Evolutionary conservation across 2,329 filamentous ascomycete genomes (phyloP).

Genomic region (Fusarium pseudocircinatum): DNA sequence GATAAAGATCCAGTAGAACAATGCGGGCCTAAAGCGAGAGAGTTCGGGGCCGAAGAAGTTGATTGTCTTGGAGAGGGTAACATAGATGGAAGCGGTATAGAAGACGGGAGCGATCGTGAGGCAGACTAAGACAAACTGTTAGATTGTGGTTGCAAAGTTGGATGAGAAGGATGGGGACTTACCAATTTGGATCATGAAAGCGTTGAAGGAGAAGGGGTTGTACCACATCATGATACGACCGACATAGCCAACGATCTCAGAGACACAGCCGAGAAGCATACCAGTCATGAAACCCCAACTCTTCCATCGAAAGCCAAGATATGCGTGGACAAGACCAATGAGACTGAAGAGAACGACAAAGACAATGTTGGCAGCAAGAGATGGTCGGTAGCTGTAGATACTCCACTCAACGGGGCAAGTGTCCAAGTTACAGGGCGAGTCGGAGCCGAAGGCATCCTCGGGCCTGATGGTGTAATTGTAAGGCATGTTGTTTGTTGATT

Average conservation of each 20-base stretch:
- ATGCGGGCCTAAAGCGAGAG: constrained; percentile 55
- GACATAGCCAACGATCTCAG: constrained; percentile 70
- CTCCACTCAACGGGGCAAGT: constrained; percentile 57
- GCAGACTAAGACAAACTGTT: constrained; percentile 52
- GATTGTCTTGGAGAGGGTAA: constrained; percentile 62
- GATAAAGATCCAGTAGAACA: constrained; percentile 61
- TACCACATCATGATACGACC: constrained; percentile 66
- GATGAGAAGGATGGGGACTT: constrained; percentile 29
- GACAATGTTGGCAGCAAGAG: constrained; percentile 61
- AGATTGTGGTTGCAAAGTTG: neutral
- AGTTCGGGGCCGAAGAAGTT: constrained; percentile 52
- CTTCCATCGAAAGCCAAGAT: constrained; percentile 58
- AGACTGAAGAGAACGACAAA: constrained; percentile 62
- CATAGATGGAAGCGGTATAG: constrained; percentile 72
- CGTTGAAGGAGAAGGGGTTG: constrained; percentile 67
- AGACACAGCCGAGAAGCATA: constrained; percentile 65
- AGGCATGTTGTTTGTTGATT: constrained; percentile 33
- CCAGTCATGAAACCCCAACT: constrained; percentile 59
- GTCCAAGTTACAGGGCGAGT: constrained; percentile 59
- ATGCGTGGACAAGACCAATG: constrained; percentile 52
- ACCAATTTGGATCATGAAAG: constrained; percentile 74
- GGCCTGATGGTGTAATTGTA: constrained; percentile 32
- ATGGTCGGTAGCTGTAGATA: constrained; percentile 65
- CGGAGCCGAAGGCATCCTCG: constrained; percentile 53
- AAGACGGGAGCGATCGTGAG: constrained; percentile 61